A percentile compares a stretch with the other conserved stretches of the same genome.
Evolutionary conservation across 495 filamentous ascomycete genomes (phyloP).

Genomic region (Trichoderma orchidacearum): DNA sequence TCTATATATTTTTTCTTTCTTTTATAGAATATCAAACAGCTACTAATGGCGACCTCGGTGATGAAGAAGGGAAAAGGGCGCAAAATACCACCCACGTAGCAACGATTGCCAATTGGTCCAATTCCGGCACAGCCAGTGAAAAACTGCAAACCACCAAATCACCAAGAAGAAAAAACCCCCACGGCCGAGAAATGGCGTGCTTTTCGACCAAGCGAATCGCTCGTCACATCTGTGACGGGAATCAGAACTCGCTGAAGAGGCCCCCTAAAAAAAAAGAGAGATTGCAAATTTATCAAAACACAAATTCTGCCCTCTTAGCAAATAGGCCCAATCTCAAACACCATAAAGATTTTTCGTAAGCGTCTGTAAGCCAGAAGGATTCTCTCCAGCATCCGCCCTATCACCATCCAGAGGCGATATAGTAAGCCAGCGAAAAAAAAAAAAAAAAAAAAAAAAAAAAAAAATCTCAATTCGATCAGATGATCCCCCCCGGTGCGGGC

Average conservation of each 20-base stretch:
- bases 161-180: neutral
- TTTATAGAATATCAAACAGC: neutral
- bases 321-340: too few species aligned
- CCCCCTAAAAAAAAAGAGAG: too few species aligned
- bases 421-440: too few species aligned
- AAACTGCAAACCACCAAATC: neutral
- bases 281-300: too few species aligned
- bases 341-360: too few species aligned
- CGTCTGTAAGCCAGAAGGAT: too few species aligned
- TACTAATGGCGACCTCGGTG: neutral
- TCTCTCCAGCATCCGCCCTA: too few species aligned
- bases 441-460: too few species aligned
- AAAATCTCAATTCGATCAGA: neutral
- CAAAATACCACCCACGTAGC: too few species aligned
- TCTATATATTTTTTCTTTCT: neutral
- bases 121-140: neutral
- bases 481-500: neutral
- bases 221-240: neutral
- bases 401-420: too few species aligned
- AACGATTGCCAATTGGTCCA: neutral
- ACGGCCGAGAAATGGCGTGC: neutral
- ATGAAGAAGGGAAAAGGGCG: neutral
- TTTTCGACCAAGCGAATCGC: neutral
- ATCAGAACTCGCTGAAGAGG: neutral
- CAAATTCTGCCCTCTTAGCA: too few species aligned